Conservation (phyloP, 768 basidiomycete genomes). For the Termitomyces sp. region DNA sequence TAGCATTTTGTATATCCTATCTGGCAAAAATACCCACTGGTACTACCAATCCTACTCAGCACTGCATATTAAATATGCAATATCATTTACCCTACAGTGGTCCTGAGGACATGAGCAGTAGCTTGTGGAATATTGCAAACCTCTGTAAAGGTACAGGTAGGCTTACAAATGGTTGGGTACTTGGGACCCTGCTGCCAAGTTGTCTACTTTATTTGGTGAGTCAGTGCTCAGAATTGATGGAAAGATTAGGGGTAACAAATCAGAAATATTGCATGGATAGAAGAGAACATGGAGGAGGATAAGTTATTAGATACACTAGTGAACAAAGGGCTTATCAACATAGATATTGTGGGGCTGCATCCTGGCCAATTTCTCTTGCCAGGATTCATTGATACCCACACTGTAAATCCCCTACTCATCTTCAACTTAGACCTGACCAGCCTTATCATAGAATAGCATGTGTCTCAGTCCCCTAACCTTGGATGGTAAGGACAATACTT, state of each 20-base stretch:
- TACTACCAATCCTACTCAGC: constrained; percentile 7
- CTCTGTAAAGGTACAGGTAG: constrained; percentile 24
- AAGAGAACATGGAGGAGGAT: constrained; percentile 44
- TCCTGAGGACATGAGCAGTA: constrained; percentile 35
- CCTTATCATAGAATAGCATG: constrained; percentile 44
- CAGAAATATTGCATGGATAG: constrained; percentile 66
- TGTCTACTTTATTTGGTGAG: constrained; percentile 63
- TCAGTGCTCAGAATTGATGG: constrained; percentile 75
- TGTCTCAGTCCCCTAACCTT: constrained; percentile 72
- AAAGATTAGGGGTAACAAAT: constrained; percentile 87
- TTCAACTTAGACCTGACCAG: neutral
- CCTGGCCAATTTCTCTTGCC: constrained; percentile 73
- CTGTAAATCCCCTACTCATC: constrained; percentile 41
- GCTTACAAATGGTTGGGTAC: constrained; percentile 22
- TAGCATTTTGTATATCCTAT: constrained; percentile 77
- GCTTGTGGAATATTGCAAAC: constrained; percentile 72
- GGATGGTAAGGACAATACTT: constrained; percentile 39
- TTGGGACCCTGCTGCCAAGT: constrained; percentile 40
- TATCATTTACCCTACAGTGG: constrained; percentile 6
- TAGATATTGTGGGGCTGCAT: constrained; percentile 37
- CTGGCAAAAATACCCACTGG: constrained; percentile 28
- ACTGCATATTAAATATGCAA: constrained; percentile 12
- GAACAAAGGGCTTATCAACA: constrained; percentile 40
- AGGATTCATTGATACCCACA: constrained; percentile 90
- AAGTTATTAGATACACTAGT: constrained; percentile 45